Evolutionary conservation across 805 yeast genomes (phyloP), one percentile per base, ranked within the genome.

Genomic region (Candida maris): DNA sequence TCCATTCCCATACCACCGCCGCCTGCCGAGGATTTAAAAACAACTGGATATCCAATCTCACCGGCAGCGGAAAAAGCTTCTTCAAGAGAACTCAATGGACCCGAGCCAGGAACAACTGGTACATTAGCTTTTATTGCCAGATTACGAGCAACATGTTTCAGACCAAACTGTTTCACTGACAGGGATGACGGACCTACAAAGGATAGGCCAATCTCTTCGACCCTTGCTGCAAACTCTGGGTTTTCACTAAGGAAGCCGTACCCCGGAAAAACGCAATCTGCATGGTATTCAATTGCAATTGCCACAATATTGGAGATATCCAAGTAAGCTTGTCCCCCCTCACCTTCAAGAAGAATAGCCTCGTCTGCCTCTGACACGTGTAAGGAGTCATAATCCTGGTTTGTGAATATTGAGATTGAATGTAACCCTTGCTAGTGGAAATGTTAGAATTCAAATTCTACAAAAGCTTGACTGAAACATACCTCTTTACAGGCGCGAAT

Each of bases 1-100:
- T 89, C 97, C 48, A 91, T 69, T 45, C 98, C 98, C 57, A 91
- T 91, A 65, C 98, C 98, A 63, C 98, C 98, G 54, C 98, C 98
- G 59, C 98, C 98, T 17, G 97, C 97, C 42, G 97, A 91, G 19
- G 95, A 84, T 64, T 91, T 91, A 32, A 93, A 83, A 96, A 91
- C 93, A 17, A 91, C 78, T 20, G 97, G 97, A 53, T 86, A 91
- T 34, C 75, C 84, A 34, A 91, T 67, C 48, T 72, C 64, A 12
- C 74, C 77, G 12, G 96, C 97, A 43, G 79, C 74, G 38, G 64
- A 68, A 37, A 70, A 65, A 2, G 97, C 96, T 50, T 84, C 95
- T 10, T 71, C 73, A 7, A 87, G 69, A 41, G 75, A 66, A 2
- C 72, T 66, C 25, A 91, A 79, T 46, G 91, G 70, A 9, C 86